Percentiles rank a stretch among this genome's conserved stretches.
These are phyloP conservation scores for Protomyces arabidopsidicola DNA, from an alignment of 1,139 yeast species.

Conservation along the genomic window DNA sequence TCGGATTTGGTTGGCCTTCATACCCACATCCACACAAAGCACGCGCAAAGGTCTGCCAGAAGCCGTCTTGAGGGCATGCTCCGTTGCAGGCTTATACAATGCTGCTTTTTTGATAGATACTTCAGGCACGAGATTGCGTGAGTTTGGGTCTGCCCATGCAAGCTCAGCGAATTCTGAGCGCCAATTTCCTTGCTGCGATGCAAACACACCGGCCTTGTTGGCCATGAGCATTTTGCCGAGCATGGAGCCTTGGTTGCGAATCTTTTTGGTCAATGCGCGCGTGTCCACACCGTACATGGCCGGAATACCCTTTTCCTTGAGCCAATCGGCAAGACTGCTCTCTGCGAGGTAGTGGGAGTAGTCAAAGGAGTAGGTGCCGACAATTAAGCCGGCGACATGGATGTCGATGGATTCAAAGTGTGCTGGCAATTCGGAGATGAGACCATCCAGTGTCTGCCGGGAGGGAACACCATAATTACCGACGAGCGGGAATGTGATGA, in stretches of 20 bases:
- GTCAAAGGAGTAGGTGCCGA: slow-evolving; percentile 94
- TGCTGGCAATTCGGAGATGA: slow-evolving; percentile 72
- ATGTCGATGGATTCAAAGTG: slow-evolving; percentile 88
- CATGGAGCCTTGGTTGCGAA: slow-evolving; percentile 89
- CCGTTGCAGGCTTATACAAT: slow-evolving; percentile 60
- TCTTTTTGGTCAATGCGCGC: slow-evolving; percentile 85
- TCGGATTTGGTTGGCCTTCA: slow-evolving; percentile 95
- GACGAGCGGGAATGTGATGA: slow-evolving; percentile 90
- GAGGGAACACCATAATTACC: slow-evolving; percentile 99
- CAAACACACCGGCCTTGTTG: slow-evolving; percentile 38
- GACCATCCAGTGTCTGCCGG: slow-evolving; percentile 67
- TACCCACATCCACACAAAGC: slow-evolving; percentile 92
- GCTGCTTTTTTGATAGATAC: slow-evolving; percentile 77
- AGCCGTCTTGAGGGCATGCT: slow-evolving; percentile 53
- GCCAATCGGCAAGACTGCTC: slow-evolving; percentile 91
- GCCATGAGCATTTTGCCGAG: slow-evolving; percentile 76
- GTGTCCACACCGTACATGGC: slow-evolving; percentile 98
- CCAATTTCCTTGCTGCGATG: slow-evolving; percentile 46
- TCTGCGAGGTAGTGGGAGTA: slow-evolving; percentile 90
- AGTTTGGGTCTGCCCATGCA: slow-evolving; percentile 91
- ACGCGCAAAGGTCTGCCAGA: slow-evolving; percentile 77
- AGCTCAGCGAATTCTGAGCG: slow-evolving; percentile 62
- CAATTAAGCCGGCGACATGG: slow-evolving; percentile 95
- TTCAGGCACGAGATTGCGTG: slow-evolving; percentile 80
- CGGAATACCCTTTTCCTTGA: slow-evolving; percentile 84